Evolutionary conservation across 345 rosid genomes (phyloP).

Genomic region (Brassica nigra): DNA sequence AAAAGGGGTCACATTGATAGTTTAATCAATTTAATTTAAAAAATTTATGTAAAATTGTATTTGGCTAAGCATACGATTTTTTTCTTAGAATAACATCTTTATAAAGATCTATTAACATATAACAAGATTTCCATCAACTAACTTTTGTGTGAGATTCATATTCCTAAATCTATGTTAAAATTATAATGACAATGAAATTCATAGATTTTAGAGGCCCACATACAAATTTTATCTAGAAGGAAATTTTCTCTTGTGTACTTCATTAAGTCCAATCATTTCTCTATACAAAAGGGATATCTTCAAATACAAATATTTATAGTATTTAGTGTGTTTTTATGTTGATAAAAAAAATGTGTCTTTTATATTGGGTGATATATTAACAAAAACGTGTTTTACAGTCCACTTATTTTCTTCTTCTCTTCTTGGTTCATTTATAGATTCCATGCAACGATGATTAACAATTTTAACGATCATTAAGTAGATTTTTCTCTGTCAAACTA

Average conservation of each 20-base stretch:
- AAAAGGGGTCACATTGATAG: conserved; percentile 13
- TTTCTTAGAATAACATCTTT: neutral
- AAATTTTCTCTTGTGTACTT: conserved; percentile 11
- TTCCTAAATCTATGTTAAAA: conserved; percentile 1
- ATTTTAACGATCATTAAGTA: neutral
- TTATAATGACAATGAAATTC: neutral
- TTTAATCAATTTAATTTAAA: neutral
- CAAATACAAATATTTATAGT: neutral
- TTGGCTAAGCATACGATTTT: neutral
- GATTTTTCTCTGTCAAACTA: neutral
- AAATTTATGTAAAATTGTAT: neutral
- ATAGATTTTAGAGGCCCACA: conserved; percentile 4
- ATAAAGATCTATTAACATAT: neutral
- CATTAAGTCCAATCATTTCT: conserved; percentile 12
- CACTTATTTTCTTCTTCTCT: neutral
- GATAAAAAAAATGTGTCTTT: no score
- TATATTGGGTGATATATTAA: neutral
- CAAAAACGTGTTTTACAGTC: neutral
- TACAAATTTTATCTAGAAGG: neutral
- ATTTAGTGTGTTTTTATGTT: neutral
- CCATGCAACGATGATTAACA: neutral
- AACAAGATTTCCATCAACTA: neutral
- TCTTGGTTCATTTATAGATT: neutral
- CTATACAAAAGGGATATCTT: neutral
- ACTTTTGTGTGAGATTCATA: neutral